Conservation (phyloP, 306 rosid species). For the Heteromeles arbutifolia region DNA sequence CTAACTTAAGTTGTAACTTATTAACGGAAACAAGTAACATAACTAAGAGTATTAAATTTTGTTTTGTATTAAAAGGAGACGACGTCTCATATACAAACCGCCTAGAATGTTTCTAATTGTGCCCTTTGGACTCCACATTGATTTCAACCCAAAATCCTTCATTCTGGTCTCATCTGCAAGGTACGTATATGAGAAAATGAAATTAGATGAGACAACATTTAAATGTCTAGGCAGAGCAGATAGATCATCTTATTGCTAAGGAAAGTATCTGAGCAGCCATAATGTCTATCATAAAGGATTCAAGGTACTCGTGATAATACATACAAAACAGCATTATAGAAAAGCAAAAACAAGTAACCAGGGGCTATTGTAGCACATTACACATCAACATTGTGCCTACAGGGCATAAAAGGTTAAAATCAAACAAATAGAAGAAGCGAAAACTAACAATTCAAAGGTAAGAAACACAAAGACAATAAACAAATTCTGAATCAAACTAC, state of each 20-base stretch:
- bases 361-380: conserved; percentile 97
- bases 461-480: no score
- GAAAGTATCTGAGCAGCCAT: not conserved
- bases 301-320: not conserved
- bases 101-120: conserved; percentile 89
- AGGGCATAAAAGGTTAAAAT: conserved; percentile 15
- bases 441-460: not conserved
- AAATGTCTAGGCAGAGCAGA: not conserved
- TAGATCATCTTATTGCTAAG: not conserved
- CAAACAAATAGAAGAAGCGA: not conserved
- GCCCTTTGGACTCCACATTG: conserved; percentile 98
- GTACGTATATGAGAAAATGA: conserved; percentile 4
- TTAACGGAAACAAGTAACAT: not conserved
- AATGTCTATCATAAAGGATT: not conserved
- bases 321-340: not conserved
- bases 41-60: not conserved
- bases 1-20: not conserved
- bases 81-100: conserved; percentile 40
- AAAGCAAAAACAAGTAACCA: conserved; percentile 44
- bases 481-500: conserved; percentile 10
- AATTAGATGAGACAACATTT: not conserved
- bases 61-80: not conserved
- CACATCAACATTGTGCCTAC: conserved; percentile 88
- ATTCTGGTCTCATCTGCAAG: conserved; percentile 84
- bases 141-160: conserved; percentile 85